Percentiles rank a stretch among this genome's conserved stretches.
These are phyloP conservation scores for Trichoderma pleuroti DNA, from an alignment of 2,329 filamentous ascomycete genomes.

Conservation along the genomic window DNA sequence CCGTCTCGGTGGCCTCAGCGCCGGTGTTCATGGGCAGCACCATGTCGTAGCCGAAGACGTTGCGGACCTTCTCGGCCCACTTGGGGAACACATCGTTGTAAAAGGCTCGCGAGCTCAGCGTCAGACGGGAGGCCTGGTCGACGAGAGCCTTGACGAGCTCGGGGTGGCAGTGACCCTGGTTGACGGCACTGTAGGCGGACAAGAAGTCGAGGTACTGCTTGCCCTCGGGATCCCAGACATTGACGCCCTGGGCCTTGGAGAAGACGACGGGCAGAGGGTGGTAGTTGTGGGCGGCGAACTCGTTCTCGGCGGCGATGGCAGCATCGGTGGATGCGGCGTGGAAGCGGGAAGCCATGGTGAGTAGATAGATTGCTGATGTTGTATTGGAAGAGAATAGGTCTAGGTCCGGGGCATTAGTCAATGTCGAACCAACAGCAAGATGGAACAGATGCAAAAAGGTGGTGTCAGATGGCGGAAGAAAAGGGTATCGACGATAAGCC, in stretches of 20 bases:
- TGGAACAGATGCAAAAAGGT: not conserved
- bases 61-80: conserved; percentile 88
- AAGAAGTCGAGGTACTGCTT: conserved; percentile 96
- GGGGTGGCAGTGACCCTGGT: conserved; percentile 97
- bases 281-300: conserved; percentile 96
- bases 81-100: conserved; percentile 97
- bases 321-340: conserved; percentile 75
- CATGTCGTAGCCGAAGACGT: conserved; percentile 94
- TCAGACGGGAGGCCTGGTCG: conserved; percentile 85
- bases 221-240: conserved; percentile 96
- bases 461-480: not conserved
- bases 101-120: conserved; percentile 90
- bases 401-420: not conserved
- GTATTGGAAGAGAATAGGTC: not conserved
- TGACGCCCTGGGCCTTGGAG: conserved; percentile 74
- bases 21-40: conserved; percentile 98
- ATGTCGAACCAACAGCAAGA: not conserved
- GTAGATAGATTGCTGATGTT: not conserved
- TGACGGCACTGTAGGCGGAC: conserved; percentile 95
- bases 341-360: conserved; percentile 55
- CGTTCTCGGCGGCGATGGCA: conserved; percentile 77
- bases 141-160: conserved; percentile 87
- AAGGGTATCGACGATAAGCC: not conserved
- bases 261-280: conserved; percentile 95
- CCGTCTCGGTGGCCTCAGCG: conserved; percentile 93